Evolutionary conservation across 1,284 basidiomycete genomes (phyloP), one percentile per base, ranked within the genome.

Genomic region (Pseudozyma pruni): DNA sequence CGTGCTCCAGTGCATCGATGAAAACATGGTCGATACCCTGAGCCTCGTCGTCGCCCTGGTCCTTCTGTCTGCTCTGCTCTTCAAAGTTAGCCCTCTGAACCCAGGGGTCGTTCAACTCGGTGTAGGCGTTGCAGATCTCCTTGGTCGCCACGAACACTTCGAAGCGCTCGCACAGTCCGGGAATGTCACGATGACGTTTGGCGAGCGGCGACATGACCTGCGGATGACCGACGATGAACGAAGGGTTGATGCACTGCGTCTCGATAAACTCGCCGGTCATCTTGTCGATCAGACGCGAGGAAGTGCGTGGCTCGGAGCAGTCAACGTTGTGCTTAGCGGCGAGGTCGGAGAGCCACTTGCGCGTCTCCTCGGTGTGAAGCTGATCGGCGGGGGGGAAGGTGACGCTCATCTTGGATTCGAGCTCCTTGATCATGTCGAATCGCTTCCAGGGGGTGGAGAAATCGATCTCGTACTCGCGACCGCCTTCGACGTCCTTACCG

Each of bases 181-280:
- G 69, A 25, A 80, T 78, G 52, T 76, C 71, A 25, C 80, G 76
- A 51, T 82, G 79, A 33, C 79, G 69, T 69, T 82, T 82, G 39
- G 95, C 96, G 20, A 99, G 88, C 8, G 95, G 95, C 4, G 94
- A 97, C 95, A 99, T 99, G 78, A 99, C 92, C 86, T 98, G 94
- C 39, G 95, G 95, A 84, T 99, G 95, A 23, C 95, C 96, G 8
- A 60, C 90, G 75, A 99, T 98, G 87, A 99, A 99, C 13, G 93
- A 88, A 6, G 95, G 95, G 49, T 92, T 95, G 82, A 98, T 89
- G 85, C 95, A 99, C 64, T 98, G 90, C 44, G 90, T 91, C 84
- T 99, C 95, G 83, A 98, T 98, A 84, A 87, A 98, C 83, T 98
- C 95, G 60, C 95, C 95, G 49, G 98, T 95, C 74, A 90, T 90